Percentiles rank a stretch among this genome's conserved stretches.
phyloP scores from a whole-genome alignment of 495 filamentous ascomycete species.

The Penicillium canariense region DNA sequence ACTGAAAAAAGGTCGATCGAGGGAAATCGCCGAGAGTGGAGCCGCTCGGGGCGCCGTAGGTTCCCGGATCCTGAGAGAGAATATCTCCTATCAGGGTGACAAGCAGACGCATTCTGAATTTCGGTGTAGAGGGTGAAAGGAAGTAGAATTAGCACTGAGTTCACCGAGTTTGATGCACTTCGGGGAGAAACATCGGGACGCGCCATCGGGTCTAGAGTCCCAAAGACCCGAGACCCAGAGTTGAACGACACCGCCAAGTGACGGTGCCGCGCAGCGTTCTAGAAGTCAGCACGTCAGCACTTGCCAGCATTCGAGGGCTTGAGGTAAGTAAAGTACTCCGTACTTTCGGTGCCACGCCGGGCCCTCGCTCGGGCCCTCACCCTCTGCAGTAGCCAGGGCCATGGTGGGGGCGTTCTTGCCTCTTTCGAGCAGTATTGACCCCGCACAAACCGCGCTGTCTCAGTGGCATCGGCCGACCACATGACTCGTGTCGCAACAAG shows the following conservation, averaged over 20 bases:
- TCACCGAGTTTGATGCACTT: neutral
- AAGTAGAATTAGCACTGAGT: neutral
- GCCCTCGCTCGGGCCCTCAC: too few species aligned
- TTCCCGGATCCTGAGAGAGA: neutral
- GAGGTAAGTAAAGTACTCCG: neutral
- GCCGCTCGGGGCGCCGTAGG: constrained; percentile 1
- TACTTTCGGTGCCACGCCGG: too few species aligned
- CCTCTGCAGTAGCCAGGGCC: neutral
- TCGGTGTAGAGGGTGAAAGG: neutral
- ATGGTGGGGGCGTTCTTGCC: neutral
- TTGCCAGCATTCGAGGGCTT: neutral
- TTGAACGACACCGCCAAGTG: neutral
- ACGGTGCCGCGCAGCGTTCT: neutral
- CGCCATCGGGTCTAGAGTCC: neutral
- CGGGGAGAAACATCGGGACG: neutral
- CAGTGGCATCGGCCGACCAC: too few species aligned
- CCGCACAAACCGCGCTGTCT: constrained; percentile 3
- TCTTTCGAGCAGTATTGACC: constrained; percentile 1
- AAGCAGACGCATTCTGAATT: neutral
- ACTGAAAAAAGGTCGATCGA: constrained; percentile 4
- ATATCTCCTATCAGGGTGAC: neutral
- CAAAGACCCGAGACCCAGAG: neutral
- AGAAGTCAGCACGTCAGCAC: constrained; percentile 1
- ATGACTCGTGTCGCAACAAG: constrained; percentile 9
- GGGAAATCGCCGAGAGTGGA: constrained; percentile 18